These are phyloP conservation scores for Aaosphaeria pasadenensis DNA, from an alignment of 2,329 filamentous ascomycete genomes.

Conservation along the genomic window DNA sequence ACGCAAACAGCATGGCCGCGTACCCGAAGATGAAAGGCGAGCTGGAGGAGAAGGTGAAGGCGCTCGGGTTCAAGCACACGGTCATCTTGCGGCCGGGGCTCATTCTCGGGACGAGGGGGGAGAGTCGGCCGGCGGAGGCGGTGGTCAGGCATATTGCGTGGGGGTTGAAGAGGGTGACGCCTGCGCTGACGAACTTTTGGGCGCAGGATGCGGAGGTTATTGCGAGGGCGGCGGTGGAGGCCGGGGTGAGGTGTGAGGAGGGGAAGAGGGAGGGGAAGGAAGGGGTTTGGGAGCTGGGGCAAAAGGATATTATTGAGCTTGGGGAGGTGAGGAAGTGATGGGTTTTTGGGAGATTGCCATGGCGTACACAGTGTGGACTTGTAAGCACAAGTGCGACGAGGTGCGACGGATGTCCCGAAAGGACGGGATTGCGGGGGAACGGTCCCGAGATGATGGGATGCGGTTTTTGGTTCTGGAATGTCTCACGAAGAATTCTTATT, in stretches of 20 bases:
- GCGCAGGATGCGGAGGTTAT: conserved; percentile 75
- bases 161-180: conserved; percentile 47
- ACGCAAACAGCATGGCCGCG: conserved; percentile 48
- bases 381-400: no score
- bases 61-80: conserved; percentile 71
- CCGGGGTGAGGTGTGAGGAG: conserved; percentile 50
- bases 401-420: no score
- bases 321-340: conserved; percentile 44
- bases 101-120: conserved; percentile 68
- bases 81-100: conserved; percentile 73
- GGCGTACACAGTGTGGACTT: no score
- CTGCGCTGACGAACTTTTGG: conserved; percentile 58
- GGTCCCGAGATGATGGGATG: no score
- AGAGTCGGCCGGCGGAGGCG: conserved; percentile 58
- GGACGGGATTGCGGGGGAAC: no score
- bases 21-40: conserved; percentile 79
- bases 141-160: conserved; percentile 55
- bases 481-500: no score
- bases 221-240: conserved; percentile 63
- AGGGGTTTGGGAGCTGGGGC: conserved; percentile 61
- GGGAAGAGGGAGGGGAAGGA: conserved; percentile 49
- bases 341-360: no score
- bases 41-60: conserved; percentile 74
- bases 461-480: no score
- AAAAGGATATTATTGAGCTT: conserved; percentile 62